phyloP scores from a whole-genome alignment of 306 rosid genomes.

The Prunus campanulata region DNA sequence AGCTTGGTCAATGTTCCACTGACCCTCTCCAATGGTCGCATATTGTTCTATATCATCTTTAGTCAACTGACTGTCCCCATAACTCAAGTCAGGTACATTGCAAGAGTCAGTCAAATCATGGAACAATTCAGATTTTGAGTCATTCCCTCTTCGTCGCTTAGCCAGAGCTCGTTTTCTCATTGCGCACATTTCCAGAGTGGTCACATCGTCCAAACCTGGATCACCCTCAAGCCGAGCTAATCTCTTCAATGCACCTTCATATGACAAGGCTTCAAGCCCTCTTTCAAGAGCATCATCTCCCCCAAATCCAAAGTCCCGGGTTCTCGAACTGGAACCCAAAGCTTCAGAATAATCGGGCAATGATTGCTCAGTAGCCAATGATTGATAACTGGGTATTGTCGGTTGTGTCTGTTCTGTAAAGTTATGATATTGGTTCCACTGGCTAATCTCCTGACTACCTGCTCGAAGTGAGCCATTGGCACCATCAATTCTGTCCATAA shows the following conservation, averaged over 20 bases:
- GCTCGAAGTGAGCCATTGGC: conserved; percentile 1
- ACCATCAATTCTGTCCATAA: too few relatives aligned
- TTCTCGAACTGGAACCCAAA: conserved; percentile 6
- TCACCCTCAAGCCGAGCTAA: conserved; percentile 12
- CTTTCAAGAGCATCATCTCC: conserved; percentile 14
- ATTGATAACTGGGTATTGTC: background rate
- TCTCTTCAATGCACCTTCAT: conserved; percentile 1
- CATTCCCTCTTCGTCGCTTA: background rate
- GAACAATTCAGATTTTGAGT: background rate
- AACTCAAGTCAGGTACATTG: background rate
- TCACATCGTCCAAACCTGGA: conserved; percentile 10
- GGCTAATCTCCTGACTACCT: background rate
- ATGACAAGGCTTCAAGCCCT: conserved; percentile 3
- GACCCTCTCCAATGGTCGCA: background rate
- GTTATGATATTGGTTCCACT: background rate
- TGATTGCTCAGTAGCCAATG: background rate
- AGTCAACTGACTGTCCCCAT: background rate
- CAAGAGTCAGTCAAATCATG: background rate
- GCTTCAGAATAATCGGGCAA: background rate
- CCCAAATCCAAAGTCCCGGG: conserved; percentile 4
- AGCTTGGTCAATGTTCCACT: background rate
- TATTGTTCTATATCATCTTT: background rate
- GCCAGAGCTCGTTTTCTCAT: background rate
- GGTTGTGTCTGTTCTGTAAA: background rate
- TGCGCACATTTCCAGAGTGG: conserved; percentile 8